phyloP scores from a whole-genome alignment of 441 rosid species.

The Gossypium trilobum region DNA sequence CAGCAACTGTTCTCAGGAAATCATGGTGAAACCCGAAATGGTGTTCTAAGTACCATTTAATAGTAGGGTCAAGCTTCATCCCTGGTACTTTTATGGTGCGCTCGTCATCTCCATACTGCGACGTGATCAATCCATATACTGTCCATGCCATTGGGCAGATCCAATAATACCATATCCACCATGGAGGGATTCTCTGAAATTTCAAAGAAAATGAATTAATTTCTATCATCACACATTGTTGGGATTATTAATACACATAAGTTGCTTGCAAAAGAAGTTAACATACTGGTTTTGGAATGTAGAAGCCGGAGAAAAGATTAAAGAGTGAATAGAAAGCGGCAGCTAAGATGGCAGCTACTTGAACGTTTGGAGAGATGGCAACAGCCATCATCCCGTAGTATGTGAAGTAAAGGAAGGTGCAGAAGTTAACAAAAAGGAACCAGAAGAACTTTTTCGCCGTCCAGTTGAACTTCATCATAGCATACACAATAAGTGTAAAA shows the following conservation, averaged over 20 bases:
- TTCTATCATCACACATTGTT: background rate
- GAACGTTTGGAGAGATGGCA: constrained; percentile 70
- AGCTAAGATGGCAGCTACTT: constrained; percentile 73
- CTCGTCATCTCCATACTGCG: constrained; percentile 58
- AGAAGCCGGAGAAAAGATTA: constrained; percentile 17
- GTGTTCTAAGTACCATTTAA: constrained; percentile 41
- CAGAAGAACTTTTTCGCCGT: constrained; percentile 63
- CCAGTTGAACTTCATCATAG: constrained; percentile 85
- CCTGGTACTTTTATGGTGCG: constrained; percentile 40
- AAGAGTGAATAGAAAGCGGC: constrained; percentile 9
- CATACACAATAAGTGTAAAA: constrained; percentile 58
- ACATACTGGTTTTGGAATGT: constrained; percentile 11
- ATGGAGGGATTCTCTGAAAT: constrained; percentile 67
- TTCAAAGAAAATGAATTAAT: background rate
- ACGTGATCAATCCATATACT: constrained; percentile 64
- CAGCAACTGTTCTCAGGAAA: constrained; percentile 69
- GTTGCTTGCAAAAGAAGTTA: background rate
- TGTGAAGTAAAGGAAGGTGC: constrained; percentile 90
- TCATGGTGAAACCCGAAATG: constrained; percentile 45
- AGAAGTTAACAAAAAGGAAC: constrained; percentile 66
- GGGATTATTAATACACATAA: too few relatives aligned
- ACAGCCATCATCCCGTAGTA: constrained; percentile 96
- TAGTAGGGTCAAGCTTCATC: constrained; percentile 17
- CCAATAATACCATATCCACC: constrained; percentile 95
- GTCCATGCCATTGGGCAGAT: constrained; percentile 82